Conservation (phyloP, 2,329 filamentous ascomycete species). For the Colletotrichum siamense region DNA sequence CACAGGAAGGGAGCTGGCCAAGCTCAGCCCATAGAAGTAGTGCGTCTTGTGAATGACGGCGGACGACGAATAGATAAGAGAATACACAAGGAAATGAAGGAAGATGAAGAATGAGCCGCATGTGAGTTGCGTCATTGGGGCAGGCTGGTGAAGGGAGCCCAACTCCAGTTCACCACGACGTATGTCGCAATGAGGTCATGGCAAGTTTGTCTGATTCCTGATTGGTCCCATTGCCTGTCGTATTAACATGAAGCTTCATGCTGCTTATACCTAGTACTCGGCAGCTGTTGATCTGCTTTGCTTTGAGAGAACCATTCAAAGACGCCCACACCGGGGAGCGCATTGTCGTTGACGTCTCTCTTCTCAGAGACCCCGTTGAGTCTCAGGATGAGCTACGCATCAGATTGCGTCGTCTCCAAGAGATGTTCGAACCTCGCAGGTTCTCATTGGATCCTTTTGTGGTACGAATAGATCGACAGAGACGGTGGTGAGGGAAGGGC, state of each 20-base stretch:
- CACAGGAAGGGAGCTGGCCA: not conserved
- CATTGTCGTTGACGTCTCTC: not conserved
- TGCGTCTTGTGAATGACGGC: not conserved
- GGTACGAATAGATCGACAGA: not conserved
- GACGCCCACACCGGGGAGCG: rapidly evolving
- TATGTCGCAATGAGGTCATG: not conserved
- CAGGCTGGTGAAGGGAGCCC: rapidly evolving
- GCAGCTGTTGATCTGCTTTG: rapidly evolving
- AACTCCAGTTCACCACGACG: not conserved
- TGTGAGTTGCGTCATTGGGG: not conserved
- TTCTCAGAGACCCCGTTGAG: not conserved
- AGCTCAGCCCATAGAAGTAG: rapidly evolving
- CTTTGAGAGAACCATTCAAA: not conserved
- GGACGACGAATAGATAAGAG: not conserved
- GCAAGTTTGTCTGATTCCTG: not conserved
- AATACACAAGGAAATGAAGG: not conserved
- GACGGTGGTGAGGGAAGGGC: not conserved
- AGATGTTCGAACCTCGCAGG: not conserved
- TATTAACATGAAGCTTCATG: rapidly evolving
- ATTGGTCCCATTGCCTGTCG: rapidly evolving
- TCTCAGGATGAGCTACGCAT: not conserved
- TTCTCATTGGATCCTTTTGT: rapidly evolving
- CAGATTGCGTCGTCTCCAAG: rapidly evolving
- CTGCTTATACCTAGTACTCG: not conserved
- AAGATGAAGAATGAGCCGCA: not conserved